Base-by-base conservation (phyloP, 768 basidiomycete genomes). In the Lactifluus hygrophoroides region DNA sequence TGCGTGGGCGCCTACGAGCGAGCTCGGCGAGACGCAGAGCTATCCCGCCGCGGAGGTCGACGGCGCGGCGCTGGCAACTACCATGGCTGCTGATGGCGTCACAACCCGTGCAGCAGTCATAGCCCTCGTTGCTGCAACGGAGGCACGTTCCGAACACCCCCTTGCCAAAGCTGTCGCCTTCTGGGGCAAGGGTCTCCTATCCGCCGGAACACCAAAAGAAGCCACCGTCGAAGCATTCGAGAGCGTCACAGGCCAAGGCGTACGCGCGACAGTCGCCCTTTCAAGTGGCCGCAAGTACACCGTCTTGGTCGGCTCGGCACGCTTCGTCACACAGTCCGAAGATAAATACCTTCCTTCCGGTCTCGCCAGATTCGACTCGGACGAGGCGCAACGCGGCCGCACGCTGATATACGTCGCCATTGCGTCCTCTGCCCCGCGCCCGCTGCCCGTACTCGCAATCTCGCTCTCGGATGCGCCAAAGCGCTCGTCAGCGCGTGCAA, bases 61-160 rank as follows among this genome's bases (percentile, higher is more conserved):
- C 23, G 61, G 65, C 14, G 61, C 64, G 3, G 40, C 66, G 5
- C 57, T 73, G 10, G 56, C 60, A 16, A 63, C 63, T 3, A 62
- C 76, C 13, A 46, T 53, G 43, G 84, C 81, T 49, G 79, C 81
- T 0, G 87, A 90, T 64, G 86, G 86, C 4, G 61, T 75, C 13
- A 88, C 86, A 0, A 74, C 72, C 3, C 75, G 83, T 25, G 76
- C 76, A 34, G 76, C 81, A 17, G 75, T 94, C 25, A 72, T 98
- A 14, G 81, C 91, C 2, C 85, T 96, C 79, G 77, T 98, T 37
- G 81, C 87, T 27, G 86, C 86, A 1, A 86, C 92, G 0, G 95
- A 99, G 70, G 86, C 88, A 10, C 83, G 84, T 60, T 97, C 94
- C 0, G 96, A 98, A 69, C 96, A 99, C 68, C 96, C 96, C 2